A percentile compares a stretch with the other conserved stretches of the same genome.
Conservation (phyloP, 495 filamentous ascomycete species). For the Penicillium argentinense region DNA sequence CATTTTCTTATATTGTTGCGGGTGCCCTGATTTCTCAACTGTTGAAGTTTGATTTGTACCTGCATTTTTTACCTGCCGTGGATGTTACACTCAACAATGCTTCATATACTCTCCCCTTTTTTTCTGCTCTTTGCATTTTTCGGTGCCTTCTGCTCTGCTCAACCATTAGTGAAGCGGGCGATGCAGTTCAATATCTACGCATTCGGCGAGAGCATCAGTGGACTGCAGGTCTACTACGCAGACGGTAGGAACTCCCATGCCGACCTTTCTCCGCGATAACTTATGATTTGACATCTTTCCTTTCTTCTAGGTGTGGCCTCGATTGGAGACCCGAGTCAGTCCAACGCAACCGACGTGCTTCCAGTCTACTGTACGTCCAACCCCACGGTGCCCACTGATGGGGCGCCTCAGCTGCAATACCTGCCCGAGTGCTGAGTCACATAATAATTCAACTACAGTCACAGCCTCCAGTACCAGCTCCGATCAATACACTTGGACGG, state of each 20-base stretch:
- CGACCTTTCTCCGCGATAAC: background rate
- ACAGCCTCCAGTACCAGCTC: background rate
- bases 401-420: too few relatives aligned
- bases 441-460: background rate
- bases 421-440: too few relatives aligned
- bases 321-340: constrained; percentile 8
- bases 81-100: background rate
- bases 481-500: constrained; percentile 8
- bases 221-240: constrained; percentile 33
- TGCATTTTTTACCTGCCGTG: background rate
- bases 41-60: background rate
- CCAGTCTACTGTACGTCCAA: constrained; percentile 13
- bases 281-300: too few relatives aligned
- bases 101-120: background rate
- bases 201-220: constrained; percentile 33
- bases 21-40: background rate
- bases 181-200: constrained; percentile 33
- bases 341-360: constrained; percentile 2
- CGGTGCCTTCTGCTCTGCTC: constrained; percentile 7
- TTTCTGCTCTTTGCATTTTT: background rate
- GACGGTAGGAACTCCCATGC: constrained; percentile 19
- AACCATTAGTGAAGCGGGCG: constrained; percentile 7
- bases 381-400: too few relatives aligned
- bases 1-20: background rate
- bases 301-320: constrained; percentile 9